Evolutionary conservation across 1,284 basidiomycete species (phyloP), one percentile per base, ranked within the genome.

Genomic region (Trichosporon sp.): DNA sequence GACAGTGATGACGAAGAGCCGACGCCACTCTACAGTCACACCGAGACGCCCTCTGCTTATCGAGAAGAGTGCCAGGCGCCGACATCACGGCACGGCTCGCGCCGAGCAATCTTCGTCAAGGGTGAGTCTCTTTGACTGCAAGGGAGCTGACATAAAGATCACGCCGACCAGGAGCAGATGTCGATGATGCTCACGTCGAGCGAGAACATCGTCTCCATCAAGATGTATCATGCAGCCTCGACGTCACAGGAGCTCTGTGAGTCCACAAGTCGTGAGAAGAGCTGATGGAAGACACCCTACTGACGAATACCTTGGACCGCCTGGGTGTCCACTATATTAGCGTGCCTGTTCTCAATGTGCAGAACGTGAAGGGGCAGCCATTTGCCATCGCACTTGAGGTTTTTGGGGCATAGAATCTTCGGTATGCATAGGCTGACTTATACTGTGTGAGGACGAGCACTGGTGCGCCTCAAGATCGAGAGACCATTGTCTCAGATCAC

Each of bases 1-100:
- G 71, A 71, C 4, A 66, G 64, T 1, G 69, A 74, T 21, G 71
- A 73, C 13, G 73, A 66, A 14, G 54, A 36, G 6, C 46, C 56
- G 16, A 69, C 16, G 49, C 49, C 49, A 8, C 29, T 16, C 13
- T 54, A 54, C 25, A 31, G 16, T 16, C 27, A 27, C 16, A 54
- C 25, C 6, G 49, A 54, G 25, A n/a, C 27, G 25, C 25, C 27
- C 14, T 13, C 49, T 1, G 49, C 49, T 13, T 54, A 31, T 16
- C 49, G 49, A 13, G 16, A 54, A 29, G 49, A 54, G 8, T 54
- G 49, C 49, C 7, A 29, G 25, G 49, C 49, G 7, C 49, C 49
- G 6, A 4, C 13, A 27, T 29, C 49, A 5, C 49, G 49, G n/a
- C 27, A n/a, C 7, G 49, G 49, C 13, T 54, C 14, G 16, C 13